Evolutionary conservation across 1,139 yeast genomes (phyloP).

Genomic region (Pneumocystis jirovecii): DNA sequence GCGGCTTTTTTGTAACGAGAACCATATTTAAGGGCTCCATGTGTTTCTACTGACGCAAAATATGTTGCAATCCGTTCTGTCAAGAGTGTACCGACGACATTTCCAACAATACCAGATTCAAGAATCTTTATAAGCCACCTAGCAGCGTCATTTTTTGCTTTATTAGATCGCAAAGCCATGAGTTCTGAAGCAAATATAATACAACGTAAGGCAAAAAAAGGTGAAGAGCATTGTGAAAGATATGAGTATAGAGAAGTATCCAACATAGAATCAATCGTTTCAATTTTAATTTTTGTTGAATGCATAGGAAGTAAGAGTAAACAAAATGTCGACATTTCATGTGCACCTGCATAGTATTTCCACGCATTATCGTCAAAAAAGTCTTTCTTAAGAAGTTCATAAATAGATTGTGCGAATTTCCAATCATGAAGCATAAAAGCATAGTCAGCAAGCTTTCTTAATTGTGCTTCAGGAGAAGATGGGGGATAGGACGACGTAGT

Average conservation of each 20-base stretch:
- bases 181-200: slow-evolving; percentile 19
- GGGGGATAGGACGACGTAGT: slow-evolving; percentile 42
- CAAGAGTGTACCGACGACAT: slow-evolving; percentile 5
- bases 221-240: slow-evolving; percentile 49
- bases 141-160: slow-evolving; percentile 25
- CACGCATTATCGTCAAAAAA: slow-evolving; percentile 67
- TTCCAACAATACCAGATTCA: slow-evolving; percentile 25
- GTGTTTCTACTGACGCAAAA: slow-evolving; percentile 37
- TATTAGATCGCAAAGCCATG: slow-evolving; percentile 21
- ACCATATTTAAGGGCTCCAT: slow-evolving; percentile 20
- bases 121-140: slow-evolving; percentile 26
- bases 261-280: slow-evolving; percentile 48
- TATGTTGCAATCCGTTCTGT: slow-evolving; percentile 32
- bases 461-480: slow-evolving; percentile 54
- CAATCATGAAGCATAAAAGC: slow-evolving; percentile 78
- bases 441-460: slow-evolving; percentile 83
- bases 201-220: slow-evolving; percentile 44
- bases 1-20: slow-evolving; percentile 53
- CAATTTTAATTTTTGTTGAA: slow-evolving; percentile 44
- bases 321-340: slow-evolving; percentile 74
- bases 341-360: slow-evolving; percentile 67
- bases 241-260: slow-evolving; percentile 52
- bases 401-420: slow-evolving; percentile 68
- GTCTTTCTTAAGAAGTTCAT: slow-evolving; percentile 70
- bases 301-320: slow-evolving; percentile 54